These are phyloP conservation scores for Vicia villosa DNA, from an alignment of 306 rosid genomes.

Conservation along the genomic window DNA sequence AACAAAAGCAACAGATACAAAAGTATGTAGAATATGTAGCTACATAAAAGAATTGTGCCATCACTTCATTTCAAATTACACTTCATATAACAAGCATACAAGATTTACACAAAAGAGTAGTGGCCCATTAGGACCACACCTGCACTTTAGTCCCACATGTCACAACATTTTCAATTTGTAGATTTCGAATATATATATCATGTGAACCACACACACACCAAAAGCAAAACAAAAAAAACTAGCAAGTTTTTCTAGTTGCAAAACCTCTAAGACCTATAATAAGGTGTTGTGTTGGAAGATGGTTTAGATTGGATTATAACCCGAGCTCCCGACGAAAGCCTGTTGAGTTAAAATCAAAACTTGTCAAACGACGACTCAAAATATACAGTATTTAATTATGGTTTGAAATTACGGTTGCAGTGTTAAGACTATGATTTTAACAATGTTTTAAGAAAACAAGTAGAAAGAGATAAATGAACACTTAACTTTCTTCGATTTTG, in stretches of 20 bases:
- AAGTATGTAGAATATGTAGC: slow-evolving; percentile 41
- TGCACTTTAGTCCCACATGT: slow-evolving; percentile 39
- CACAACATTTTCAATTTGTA: slow-evolving; percentile 43
- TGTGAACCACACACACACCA: slow-evolving; percentile 29
- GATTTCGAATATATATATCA: slow-evolving; percentile 38
- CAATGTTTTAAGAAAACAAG: slow-evolving; percentile 17
- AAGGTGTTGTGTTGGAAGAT: slow-evolving; percentile 35
- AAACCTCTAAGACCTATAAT: slow-evolving; percentile 35
- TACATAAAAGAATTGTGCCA: slow-evolving; percentile 31
- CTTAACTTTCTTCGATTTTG: slow-evolving; percentile 97
- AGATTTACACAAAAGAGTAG: slow-evolving; percentile 15
- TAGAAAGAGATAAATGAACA: slow-evolving; percentile 36
- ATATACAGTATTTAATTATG: not conserved
- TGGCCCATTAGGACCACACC: slow-evolving; percentile 61
- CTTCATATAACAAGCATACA: slow-evolving; percentile 39
- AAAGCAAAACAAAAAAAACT: slow-evolving; percentile 34
- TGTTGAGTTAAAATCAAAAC: slow-evolving; percentile 51
- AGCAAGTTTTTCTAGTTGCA: slow-evolving; percentile 21
- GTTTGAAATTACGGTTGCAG: not conserved
- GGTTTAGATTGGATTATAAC: slow-evolving; percentile 81
- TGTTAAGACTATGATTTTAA: not conserved
- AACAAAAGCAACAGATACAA: slow-evolving; percentile 28
- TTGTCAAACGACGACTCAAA: slow-evolving; percentile 39
- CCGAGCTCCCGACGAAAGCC: slow-evolving; percentile 99
- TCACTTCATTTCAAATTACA: slow-evolving; percentile 35